Evolutionary conservation across 371 early-diverging fungal species (phyloP).

Genomic region (Massospora cicadina): DNA sequence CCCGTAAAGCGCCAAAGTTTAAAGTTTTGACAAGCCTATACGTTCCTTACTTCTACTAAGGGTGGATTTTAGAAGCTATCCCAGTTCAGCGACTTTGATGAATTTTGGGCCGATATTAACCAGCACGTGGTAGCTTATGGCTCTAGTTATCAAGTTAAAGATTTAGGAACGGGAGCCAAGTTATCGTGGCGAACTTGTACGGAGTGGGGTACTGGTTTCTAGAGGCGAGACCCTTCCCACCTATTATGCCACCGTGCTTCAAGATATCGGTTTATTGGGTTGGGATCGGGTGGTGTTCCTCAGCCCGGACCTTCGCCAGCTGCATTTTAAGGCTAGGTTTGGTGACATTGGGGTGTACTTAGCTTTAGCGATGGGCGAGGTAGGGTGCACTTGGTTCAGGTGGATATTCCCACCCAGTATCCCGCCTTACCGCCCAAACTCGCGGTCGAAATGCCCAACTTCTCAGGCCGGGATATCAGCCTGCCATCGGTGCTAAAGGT

Average conservation of each 20-base stretch:
- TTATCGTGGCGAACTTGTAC: background rate
- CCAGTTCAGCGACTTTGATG: background rate
- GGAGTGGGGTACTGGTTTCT: background rate
- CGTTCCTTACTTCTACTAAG: background rate
- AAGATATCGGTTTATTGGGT: background rate
- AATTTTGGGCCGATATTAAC: background rate
- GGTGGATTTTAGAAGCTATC: background rate
- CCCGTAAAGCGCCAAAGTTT: background rate
- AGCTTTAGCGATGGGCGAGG: background rate
- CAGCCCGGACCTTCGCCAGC: background rate
- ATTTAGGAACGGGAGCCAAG: background rate
- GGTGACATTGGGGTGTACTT: no score
- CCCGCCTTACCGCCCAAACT: background rate
- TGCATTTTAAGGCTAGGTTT: background rate
- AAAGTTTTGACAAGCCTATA: background rate
- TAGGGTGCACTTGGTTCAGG: background rate
- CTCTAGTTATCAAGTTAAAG: background rate
- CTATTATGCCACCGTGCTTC: background rate
- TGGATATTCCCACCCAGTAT: background rate
- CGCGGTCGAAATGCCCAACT: background rate
- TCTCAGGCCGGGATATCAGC: background rate
- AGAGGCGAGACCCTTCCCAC: background rate
- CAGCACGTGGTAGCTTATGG: background rate
- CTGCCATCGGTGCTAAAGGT: background rate
- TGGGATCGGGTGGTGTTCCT: background rate